Evolutionary conservation across 345 rosid genomes (phyloP).

Genomic region (Camelina sativa): DNA sequence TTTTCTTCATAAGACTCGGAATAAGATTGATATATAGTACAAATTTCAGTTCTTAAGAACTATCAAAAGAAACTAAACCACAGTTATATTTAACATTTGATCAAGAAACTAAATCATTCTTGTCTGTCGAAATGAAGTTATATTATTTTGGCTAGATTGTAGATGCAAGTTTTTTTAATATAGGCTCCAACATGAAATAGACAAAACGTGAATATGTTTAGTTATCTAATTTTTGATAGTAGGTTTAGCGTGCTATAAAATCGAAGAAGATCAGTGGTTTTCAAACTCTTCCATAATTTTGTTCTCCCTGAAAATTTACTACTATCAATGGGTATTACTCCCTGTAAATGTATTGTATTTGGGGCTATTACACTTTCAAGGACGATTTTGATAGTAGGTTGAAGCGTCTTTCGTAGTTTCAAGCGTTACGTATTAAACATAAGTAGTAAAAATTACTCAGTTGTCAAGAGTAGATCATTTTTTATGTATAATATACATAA

Average conservation of each 20-base stretch:
- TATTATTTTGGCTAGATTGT: background rate
- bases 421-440: conserved; percentile 24
- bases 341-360: conserved; percentile 5
- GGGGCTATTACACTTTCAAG: background rate
- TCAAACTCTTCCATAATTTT: background rate
- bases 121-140: background rate
- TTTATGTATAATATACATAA: conserved; percentile 11
- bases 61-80: too few relatives aligned
- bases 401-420: conserved; percentile 16
- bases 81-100: background rate
- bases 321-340: background rate
- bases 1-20: background rate
- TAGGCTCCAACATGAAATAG: conserved; percentile 1
- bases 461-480: conserved; percentile 21
- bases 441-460: background rate
- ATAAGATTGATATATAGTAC: background rate
- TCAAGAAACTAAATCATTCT: background rate
- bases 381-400: conserved; percentile 30
- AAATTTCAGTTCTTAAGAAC: background rate
- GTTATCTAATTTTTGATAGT: too few relatives aligned
- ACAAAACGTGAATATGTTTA: background rate
- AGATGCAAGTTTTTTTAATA: background rate
- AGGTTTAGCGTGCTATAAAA: background rate
- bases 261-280: background rate
- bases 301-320: background rate